Percentiles rank a stretch among this genome's conserved stretches.
Conservation (phyloP, 768 basidiomycete genomes). For the Galerina marginata region DNA sequence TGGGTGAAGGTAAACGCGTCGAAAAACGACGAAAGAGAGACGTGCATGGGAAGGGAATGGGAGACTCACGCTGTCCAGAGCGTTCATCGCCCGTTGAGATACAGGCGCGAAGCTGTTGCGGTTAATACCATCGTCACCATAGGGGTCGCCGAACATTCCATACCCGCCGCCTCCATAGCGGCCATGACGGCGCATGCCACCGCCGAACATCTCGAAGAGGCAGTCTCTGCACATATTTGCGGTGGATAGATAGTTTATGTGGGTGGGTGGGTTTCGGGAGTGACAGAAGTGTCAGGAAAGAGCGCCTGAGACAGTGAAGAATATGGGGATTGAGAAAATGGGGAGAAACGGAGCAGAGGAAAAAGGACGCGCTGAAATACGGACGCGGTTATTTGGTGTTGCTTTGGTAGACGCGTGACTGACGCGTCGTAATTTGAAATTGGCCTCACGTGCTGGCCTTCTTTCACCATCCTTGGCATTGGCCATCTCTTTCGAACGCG, state of each 20-base stretch:
- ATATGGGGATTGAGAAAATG: not conserved
- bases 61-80: conserved; percentile 14
- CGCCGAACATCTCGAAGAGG: not conserved
- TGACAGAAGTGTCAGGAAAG: not conserved
- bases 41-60: not conserved
- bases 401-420: not conserved
- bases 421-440: not conserved
- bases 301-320: no score
- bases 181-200: conserved; percentile 1
- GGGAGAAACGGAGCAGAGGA: not conserved
- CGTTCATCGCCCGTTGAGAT: conserved; percentile 13
- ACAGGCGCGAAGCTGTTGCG: conserved; percentile 15
- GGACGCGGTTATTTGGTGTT: conserved; percentile 7
- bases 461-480: not conserved
- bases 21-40: no score
- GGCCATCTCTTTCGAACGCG: no score
- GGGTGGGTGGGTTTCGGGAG: no score
- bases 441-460: not conserved
- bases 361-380: conserved; percentile 1
- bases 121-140: conserved; percentile 13
- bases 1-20: no score
- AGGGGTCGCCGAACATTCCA: conserved; percentile 1
- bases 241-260: not conserved
- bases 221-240: not conserved
- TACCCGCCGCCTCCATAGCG: conserved; percentile 1